phyloP scores from a whole-genome alignment of 2,329 filamentous ascomycete species.

The Cryphonectria naterciae region DNA sequence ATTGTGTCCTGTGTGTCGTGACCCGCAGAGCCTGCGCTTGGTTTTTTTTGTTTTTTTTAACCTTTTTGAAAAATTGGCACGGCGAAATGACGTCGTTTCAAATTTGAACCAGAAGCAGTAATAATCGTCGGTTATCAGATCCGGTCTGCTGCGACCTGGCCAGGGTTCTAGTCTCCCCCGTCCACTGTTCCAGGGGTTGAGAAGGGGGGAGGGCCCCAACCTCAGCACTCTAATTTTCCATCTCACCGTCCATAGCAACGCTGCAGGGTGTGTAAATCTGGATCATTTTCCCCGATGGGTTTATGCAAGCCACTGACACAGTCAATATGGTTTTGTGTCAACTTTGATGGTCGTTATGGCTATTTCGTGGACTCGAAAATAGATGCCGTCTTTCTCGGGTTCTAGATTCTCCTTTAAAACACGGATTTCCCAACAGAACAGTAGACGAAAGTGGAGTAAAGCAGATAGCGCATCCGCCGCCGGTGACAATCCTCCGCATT shows the following conservation, averaged over 20 bases:
- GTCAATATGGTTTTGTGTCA: not conserved
- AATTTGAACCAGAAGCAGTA: not conserved
- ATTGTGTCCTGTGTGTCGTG: not conserved
- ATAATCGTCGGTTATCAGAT: slow-evolving; percentile 2
- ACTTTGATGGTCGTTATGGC: not conserved
- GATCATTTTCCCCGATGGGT: not conserved
- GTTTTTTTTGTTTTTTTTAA: not conserved
- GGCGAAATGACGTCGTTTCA: not conserved
- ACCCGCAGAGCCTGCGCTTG: not conserved
- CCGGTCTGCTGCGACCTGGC: not conserved
- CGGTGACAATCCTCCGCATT: not conserved
- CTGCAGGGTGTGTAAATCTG: not conserved
- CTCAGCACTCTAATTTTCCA: not conserved
- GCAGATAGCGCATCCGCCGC: not conserved
- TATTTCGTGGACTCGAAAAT: not conserved
- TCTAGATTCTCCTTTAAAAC: not conserved
- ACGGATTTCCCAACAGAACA: not conserved
- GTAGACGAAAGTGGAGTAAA: not conserved
- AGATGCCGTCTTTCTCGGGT: not conserved
- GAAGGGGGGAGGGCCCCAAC: not conserved
- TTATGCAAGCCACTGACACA: not conserved
- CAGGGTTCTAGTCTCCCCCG: not conserved
- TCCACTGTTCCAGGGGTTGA: too few relatives aligned
- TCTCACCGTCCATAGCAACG: not conserved
- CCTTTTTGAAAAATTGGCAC: too few relatives aligned